phyloP scores from a whole-genome alignment of 164 flowering plant genomes.

The Magnolia sinica region DNA sequence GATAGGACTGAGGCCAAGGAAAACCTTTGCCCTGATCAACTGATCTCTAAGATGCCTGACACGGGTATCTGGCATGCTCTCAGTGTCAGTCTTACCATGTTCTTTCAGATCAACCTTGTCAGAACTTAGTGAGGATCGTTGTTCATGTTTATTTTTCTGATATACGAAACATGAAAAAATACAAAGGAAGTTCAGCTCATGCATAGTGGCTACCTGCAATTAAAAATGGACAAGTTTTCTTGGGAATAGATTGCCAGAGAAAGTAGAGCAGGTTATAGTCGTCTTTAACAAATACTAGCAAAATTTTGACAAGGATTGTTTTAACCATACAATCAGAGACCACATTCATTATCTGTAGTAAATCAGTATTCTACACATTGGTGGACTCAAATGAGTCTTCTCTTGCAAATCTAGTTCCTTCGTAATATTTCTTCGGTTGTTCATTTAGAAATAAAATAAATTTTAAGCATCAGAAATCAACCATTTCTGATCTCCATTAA shows the following conservation, averaged over 20 bases:
- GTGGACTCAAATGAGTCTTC: background rate
- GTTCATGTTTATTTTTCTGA: slow-evolving; percentile 29
- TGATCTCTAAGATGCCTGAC: slow-evolving; percentile 75
- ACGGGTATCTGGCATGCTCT: slow-evolving; percentile 45
- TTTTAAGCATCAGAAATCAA: no score
- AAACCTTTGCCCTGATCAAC: slow-evolving; percentile 67
- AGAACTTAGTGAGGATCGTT: slow-evolving; percentile 22
- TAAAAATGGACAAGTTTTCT: background rate
- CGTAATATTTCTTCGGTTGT: no score
- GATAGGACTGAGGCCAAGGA: slow-evolving; percentile 57
- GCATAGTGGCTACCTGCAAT: background rate
- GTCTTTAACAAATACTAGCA: no score
- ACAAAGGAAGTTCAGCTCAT: background rate
- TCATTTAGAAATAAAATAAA: no score
- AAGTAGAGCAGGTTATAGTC: background rate
- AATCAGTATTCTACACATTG: background rate
- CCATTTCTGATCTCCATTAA: no score
- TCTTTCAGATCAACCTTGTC: slow-evolving; percentile 23
- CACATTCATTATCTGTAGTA: no score
- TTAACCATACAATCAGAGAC: no score
- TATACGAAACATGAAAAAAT: slow-evolving; percentile 4
- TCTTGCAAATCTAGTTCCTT: background rate
- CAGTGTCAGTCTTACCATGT: slow-evolving; percentile 17
- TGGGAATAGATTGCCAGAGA: background rate
- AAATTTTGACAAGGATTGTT: no score